These are phyloP conservation scores for Artemisia argyi DNA, from an alignment of 129 eudicot species.

Conservation along the genomic window DNA sequence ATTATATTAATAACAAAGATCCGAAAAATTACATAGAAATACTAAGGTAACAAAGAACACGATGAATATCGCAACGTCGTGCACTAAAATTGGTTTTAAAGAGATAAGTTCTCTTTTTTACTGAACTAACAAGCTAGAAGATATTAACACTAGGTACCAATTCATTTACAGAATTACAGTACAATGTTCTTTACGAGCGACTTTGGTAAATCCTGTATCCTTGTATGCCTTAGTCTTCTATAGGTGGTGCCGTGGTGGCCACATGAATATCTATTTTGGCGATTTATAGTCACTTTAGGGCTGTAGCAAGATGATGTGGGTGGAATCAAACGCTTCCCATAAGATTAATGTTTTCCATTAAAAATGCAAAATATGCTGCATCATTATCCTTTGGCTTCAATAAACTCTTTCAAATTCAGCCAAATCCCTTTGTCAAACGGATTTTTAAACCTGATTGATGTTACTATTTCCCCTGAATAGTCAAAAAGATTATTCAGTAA, in stretches of 20 bases:
- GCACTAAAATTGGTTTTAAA: not conserved
- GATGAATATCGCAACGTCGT: not conserved
- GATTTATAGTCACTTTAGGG: constrained; percentile 12
- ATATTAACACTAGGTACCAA: not conserved
- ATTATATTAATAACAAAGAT: too few species aligned
- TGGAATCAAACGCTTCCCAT: not conserved
- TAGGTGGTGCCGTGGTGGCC: too few species aligned
- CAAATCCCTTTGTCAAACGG: constrained; percentile 66
- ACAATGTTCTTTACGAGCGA: not conserved
- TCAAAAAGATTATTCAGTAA: constrained; percentile 2
- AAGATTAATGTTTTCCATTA: constrained; percentile 14
- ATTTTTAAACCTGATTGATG: constrained; percentile 41
- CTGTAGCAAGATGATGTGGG: not conserved
- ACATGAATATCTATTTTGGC: constrained; percentile 1
- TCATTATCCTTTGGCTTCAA: constrained; percentile 27
- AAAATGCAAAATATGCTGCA: not conserved
- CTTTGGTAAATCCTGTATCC: not conserved
- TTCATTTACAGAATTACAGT: constrained; percentile 15
- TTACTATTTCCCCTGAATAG: constrained; percentile 38
- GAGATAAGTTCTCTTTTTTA: not conserved
- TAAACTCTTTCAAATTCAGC: constrained; percentile 57
- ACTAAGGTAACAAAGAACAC: not conserved
- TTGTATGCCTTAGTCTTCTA: constrained; percentile 1
- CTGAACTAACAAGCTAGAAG: constrained; percentile 19
- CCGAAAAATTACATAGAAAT: too few species aligned